Conservation (phyloP, 805 yeast species). For the Brettanomyces sp. region DNA sequence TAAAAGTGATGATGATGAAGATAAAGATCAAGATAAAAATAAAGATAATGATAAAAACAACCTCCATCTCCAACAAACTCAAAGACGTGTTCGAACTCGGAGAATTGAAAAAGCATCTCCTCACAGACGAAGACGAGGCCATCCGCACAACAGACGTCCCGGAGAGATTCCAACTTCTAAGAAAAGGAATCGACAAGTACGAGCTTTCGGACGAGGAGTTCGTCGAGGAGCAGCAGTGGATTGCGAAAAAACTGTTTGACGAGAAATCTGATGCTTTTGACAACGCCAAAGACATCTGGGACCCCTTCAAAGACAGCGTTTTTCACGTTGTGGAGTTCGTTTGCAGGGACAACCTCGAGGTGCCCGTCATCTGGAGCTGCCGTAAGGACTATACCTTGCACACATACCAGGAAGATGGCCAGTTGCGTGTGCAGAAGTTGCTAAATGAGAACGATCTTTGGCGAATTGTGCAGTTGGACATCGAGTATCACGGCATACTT, state of each 20-base stretch:
- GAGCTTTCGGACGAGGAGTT: conserved; percentile 65
- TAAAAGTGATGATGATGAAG: conserved; percentile 17
- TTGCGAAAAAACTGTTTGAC: conserved; percentile 49
- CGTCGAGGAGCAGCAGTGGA: conserved; percentile 69
- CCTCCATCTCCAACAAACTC: conserved; percentile 38
- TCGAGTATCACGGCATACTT: conserved; percentile 77
- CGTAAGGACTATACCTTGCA: conserved; percentile 79
- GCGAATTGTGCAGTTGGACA: conserved; percentile 79
- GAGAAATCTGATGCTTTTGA: conserved; percentile 43
- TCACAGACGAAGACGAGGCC: conserved; percentile 85
- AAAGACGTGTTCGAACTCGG: conserved; percentile 92
- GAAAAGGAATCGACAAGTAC: conserved; percentile 57
- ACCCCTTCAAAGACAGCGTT: conserved; percentile 59
- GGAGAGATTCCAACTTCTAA: conserved; percentile 77
- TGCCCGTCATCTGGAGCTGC: conserved; percentile 92
- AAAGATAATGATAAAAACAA: conserved; percentile 24
- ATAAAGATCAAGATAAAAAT: conserved; percentile 13
- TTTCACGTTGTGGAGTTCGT: conserved; percentile 62
- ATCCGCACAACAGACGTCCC: conserved; percentile 86
- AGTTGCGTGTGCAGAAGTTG: conserved; percentile 40
- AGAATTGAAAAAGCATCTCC: conserved; percentile 81
- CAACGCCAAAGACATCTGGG: conserved; percentile 27
- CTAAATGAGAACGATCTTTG: conserved; percentile 81
- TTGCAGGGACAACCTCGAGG: conserved; percentile 73
- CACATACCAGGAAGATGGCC: conserved; percentile 34